These are phyloP conservation scores for Colletotrichum sp. DNA, from an alignment of 2,329 filamentous ascomycete genomes.

Conservation along the genomic window DNA sequence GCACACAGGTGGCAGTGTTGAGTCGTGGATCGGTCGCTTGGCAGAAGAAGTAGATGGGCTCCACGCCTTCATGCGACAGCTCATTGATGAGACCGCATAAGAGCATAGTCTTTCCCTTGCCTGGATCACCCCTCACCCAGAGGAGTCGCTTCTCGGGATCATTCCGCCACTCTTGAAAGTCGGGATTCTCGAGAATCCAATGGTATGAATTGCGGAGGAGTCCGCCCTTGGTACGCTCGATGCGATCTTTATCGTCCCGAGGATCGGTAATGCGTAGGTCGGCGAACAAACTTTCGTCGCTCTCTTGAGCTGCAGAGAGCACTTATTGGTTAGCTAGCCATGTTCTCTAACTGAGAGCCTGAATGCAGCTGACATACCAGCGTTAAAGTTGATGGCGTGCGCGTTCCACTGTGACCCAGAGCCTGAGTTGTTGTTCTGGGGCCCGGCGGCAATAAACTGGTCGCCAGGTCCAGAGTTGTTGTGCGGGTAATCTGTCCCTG, in stretches of 20 bases:
- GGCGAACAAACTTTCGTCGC: background rate
- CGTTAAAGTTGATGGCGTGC: background rate
- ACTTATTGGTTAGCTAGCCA: background rate
- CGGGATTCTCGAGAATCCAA: slow-evolving; percentile 37
- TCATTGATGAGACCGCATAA: slow-evolving; percentile 42
- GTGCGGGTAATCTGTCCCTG: background rate
- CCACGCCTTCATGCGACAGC: slow-evolving; percentile 19
- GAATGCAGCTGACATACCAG: rapidly evolving
- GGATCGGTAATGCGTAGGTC: slow-evolving; percentile 30
- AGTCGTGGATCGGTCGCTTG: slow-evolving; percentile 39
- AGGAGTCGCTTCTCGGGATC: slow-evolving; percentile 28
- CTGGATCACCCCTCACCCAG: slow-evolving; percentile 42
- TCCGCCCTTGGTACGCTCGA: slow-evolving; percentile 38
- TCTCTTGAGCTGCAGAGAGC: background rate
- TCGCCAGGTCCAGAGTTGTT: background rate
- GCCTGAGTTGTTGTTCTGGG: background rate
- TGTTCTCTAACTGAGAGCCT: too few relatives aligned
- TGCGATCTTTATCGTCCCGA: slow-evolving; percentile 35
- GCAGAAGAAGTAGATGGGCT: slow-evolving; percentile 44
- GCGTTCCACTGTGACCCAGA: background rate
- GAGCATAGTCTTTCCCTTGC: slow-evolving; percentile 50
- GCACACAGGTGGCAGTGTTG: slow-evolving; percentile 42
- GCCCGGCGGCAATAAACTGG: background rate
- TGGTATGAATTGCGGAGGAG: slow-evolving; percentile 34
- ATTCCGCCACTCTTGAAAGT: slow-evolving; percentile 30